phyloP scores from a whole-genome alignment of 2,329 filamentous ascomycete species.

The Ophiobolus disseminans region DNA sequence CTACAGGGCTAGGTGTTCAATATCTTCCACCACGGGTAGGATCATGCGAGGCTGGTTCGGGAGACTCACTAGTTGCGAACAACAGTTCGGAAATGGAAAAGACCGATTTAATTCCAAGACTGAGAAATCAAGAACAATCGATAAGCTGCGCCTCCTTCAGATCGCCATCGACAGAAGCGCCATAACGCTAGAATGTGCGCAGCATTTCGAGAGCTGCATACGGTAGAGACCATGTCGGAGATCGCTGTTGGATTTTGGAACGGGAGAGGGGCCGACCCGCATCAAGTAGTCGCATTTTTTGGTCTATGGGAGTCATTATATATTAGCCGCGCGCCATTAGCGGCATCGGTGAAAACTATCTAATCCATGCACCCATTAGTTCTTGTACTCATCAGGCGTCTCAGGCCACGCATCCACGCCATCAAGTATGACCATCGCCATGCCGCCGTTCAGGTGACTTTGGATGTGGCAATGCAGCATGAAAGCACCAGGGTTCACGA shows the following conservation, averaged over 20 bases:
- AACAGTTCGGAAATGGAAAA: too few species aligned
- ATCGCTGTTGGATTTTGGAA: background rate
- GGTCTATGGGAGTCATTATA: slow-evolving; percentile 6
- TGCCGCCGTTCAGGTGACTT: slow-evolving; percentile 56
- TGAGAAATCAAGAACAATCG: background rate
- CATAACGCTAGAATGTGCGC: background rate
- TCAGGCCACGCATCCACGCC: slow-evolving; percentile 57
- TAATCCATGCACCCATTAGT: too few species aligned
- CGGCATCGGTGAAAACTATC: too few species aligned
- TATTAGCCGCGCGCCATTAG: slow-evolving; percentile 1
- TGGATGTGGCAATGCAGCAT: slow-evolving; percentile 61
- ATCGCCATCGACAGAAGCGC: background rate
- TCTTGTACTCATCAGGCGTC: slow-evolving; percentile 28
- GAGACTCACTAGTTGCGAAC: too few species aligned
- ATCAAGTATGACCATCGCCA: slow-evolving; percentile 58
- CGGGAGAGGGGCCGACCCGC: slow-evolving; percentile 4
- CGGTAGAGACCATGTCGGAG: background rate
- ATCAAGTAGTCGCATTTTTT: background rate
- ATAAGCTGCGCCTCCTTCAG: background rate
- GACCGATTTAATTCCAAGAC: background rate
- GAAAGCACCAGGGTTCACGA: slow-evolving; percentile 56
- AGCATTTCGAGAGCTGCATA: background rate
- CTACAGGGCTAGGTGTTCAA: too few species aligned
- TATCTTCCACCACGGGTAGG: too few species aligned
- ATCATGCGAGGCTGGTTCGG: too few species aligned